Percentiles rank a stretch among this genome's conserved stretches.
phyloP scores from a whole-genome alignment of 192 early-diverging fungal genomes.

The Coemansia sp. region DNA sequence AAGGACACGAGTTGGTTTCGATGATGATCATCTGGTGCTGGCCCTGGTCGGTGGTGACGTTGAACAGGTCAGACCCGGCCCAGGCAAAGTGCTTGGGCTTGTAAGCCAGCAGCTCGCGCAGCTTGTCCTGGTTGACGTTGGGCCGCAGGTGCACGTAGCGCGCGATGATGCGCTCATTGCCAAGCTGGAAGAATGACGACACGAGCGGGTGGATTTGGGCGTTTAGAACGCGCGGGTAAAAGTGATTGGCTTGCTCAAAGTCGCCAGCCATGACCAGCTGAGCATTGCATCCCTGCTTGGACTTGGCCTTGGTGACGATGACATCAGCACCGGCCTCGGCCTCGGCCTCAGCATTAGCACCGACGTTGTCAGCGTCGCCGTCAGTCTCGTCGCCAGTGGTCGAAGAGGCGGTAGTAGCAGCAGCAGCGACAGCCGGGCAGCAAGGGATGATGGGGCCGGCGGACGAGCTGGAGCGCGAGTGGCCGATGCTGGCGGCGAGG shows the following conservation, averaged over 20 bases:
- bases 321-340: not conserved
- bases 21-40: slow-evolving; percentile 93
- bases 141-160: slow-evolving; percentile 87
- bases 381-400: slow-evolving; percentile 7
- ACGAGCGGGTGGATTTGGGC: slow-evolving; percentile 89
- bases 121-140: slow-evolving; percentile 67
- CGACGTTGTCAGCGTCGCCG: not conserved
- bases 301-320: not conserved
- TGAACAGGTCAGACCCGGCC: slow-evolving; percentile 90
- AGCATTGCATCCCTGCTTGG: not conserved
- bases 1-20: slow-evolving; percentile 91
- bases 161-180: slow-evolving; percentile 88
- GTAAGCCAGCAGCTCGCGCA: slow-evolving; percentile 68
- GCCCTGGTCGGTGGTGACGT: slow-evolving; percentile 80
- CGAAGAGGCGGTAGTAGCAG: not conserved
- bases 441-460: not conserved
- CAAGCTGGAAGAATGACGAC: slow-evolving; percentile 80
- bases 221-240: slow-evolving; percentile 88
- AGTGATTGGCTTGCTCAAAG: slow-evolving; percentile 85
- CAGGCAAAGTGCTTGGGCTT: slow-evolving; percentile 81
- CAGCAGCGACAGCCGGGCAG: not conserved
- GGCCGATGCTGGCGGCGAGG: slow-evolving; percentile 11
- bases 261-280: slow-evolving; percentile 35
- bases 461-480: slow-evolving; percentile 14
- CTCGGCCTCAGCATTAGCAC: not conserved